A percentile compares a stretch with the other conserved stretches of the same genome.
Conservation (phyloP, 768 basidiomycete genomes). For the Mycena capillaripes region DNA sequence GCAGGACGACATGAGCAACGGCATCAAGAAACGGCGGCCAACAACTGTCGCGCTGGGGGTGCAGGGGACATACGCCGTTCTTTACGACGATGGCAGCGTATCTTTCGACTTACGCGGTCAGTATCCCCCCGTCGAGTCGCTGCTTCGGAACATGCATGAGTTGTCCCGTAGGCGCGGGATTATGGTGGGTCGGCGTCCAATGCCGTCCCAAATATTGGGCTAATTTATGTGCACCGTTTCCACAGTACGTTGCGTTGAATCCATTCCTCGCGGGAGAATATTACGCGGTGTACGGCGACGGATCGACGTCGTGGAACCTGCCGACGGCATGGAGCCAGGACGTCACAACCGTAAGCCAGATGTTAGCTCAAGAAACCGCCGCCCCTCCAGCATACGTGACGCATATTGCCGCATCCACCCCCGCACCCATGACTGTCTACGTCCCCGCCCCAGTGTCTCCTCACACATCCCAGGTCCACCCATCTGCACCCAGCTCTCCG, state of each 20-base stretch:
- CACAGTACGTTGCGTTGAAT: conserved; percentile 28
- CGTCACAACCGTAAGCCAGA: conserved; percentile 23
- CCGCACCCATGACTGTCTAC: not conserved
- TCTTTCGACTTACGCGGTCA: conserved; percentile 22
- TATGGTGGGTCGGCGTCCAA: conserved; percentile 13
- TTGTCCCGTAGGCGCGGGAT: conserved; percentile 7
- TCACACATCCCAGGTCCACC: not conserved
- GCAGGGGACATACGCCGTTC: conserved; percentile 24
- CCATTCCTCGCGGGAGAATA: conserved; percentile 24
- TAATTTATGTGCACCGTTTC: not conserved
- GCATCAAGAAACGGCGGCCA: conserved; percentile 5
- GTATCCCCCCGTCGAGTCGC: conserved; percentile 22
- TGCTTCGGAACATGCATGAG: conserved; percentile 18
- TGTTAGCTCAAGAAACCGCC: not conserved
- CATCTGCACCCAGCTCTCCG: not conserved
- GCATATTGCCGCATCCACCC: not conserved
- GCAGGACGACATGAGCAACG: conserved; percentile 20
- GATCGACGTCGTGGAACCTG: conserved; percentile 17
- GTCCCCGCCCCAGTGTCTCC: not conserved
- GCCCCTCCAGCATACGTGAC: not conserved
- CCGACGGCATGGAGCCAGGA: conserved; percentile 15
- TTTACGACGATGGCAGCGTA: conserved; percentile 29
- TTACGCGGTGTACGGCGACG: conserved; percentile 29
- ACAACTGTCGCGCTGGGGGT: conserved; percentile 23
- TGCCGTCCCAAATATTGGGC: not conserved